A percentile compares a stretch with the other conserved stretches of the same genome.
Conservation (phyloP, 306 rosid genomes). For the Prunus davidiana region DNA sequence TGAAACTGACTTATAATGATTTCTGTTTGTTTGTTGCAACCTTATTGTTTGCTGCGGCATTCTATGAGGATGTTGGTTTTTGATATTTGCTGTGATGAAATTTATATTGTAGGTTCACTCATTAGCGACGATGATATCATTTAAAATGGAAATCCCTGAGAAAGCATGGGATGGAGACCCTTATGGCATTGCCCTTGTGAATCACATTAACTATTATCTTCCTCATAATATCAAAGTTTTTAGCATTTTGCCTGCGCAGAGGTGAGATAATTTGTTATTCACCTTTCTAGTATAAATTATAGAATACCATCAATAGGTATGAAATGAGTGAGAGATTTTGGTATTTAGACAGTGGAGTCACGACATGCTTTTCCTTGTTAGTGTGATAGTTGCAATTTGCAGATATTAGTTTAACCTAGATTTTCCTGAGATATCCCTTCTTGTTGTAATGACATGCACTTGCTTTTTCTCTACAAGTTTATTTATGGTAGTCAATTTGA, state of each 20-base stretch:
- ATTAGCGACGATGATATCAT: constrained; percentile 70
- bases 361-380: not conserved
- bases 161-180: constrained; percentile 74
- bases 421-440: not conserved
- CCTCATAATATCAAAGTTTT: constrained; percentile 66
- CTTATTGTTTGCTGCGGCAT: constrained; percentile 8
- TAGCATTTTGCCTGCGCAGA: constrained; percentile 73
- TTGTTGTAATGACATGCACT: not conserved
- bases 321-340: not conserved
- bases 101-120: constrained; percentile 66
- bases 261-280: constrained; percentile 40
- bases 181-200: constrained; percentile 60
- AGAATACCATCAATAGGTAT: not conserved
- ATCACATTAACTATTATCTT: constrained; percentile 63
- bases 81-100: constrained; percentile 14
- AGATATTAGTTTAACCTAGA: not conserved
- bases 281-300: not conserved
- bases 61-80: not conserved
- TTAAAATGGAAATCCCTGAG: constrained; percentile 89
- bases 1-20: constrained; percentile 3
- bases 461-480: not conserved
- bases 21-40: not conserved
- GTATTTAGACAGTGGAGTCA: not conserved
- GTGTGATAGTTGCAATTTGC: not conserved
- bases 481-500: not conserved